A percentile compares a stretch with the other conserved stretches of the same genome.
These are phyloP conservation scores for Xylogone sp. DNA, from an alignment of 2,329 filamentous ascomycete species.

Conservation along the genomic window DNA sequence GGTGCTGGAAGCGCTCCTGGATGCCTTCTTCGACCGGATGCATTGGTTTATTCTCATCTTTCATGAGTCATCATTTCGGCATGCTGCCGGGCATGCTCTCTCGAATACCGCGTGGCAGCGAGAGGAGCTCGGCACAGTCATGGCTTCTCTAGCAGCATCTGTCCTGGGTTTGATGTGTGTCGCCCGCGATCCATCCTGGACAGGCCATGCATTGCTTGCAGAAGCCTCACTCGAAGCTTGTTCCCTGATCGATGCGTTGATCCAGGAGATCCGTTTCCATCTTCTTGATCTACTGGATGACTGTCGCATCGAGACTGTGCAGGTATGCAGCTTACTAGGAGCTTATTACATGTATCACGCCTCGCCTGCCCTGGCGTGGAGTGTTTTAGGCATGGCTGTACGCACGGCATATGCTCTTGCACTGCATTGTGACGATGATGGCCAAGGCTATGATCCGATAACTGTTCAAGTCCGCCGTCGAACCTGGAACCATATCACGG, in stretches of 20 bases:
- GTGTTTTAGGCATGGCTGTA: constrained; percentile 32
- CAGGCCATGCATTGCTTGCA: neutral
- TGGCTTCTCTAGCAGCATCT: constrained; percentile 19
- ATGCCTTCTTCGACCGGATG: constrained; percentile 34
- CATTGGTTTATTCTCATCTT: constrained; percentile 37
- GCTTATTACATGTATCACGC: constrained; percentile 35
- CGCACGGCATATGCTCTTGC: constrained; percentile 32
- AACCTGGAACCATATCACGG: constrained; percentile 27
- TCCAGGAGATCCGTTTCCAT: neutral
- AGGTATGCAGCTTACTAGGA: constrained; percentile 32
- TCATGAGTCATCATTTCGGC: constrained; percentile 29
- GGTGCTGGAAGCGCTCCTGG: constrained; percentile 23
- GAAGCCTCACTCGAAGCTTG: constrained; percentile 1
- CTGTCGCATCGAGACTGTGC: constrained; percentile 25
- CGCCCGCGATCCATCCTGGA: constrained; percentile 3
- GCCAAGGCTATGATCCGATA: neutral
- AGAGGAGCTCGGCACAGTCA: constrained; percentile 9
- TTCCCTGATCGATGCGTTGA: neutral
- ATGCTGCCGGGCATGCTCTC: constrained; percentile 6
- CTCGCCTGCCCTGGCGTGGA: constrained; percentile 33
- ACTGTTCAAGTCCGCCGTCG: constrained; percentile 22
- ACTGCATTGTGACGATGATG: constrained; percentile 19
- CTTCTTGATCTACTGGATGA: neutral
- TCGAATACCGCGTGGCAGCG: constrained; percentile 12
- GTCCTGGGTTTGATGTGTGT: constrained; percentile 22